Evolutionary conservation across 2,329 filamentous ascomycete genomes (phyloP), one percentile per base, ranked within the genome.

Genomic region (Aspergillus felis): DNA sequence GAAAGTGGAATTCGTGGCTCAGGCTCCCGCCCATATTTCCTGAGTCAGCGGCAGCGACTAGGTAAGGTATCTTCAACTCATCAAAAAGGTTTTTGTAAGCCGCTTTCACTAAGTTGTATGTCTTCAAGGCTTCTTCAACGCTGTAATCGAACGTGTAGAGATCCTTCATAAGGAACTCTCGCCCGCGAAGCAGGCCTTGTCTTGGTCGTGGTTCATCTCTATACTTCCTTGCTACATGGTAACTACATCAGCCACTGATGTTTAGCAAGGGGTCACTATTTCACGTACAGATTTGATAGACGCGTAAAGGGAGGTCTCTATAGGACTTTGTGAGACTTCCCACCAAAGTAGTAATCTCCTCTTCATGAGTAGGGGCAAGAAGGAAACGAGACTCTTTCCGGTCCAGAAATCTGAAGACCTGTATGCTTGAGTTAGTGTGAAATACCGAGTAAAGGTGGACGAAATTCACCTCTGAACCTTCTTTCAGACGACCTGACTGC

Each of bases 81-180:
- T 89, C 78, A 66, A 99, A 95, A 52, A 99, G 83, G 20, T 81
- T 81, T 12, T 79, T 81, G 71, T 99, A 99, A 1, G 89, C 88
- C 41, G 74, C 72, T 51, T 89, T 85, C 2, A 96, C 91, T 46
- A 86, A 77, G 6, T 84, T 75, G 65, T 99, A 99, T 0, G 93
- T 96, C 51, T 83, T 76, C n/a, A 92, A 78, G 1, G 93, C 93
- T n/a, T 84, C 78, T 27, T 83, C 76, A 0, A 80, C 71, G 3
- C 82, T 87, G 38, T 82, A 77, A 69, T 99, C 94, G 69, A 99
- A 99, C 0, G 92, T 97, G 72, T 99, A 99, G 1, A 99, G 82
- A 73, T 99, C 94, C 74, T 99, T 99, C 94, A 99, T 99, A 65
- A 91, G 77, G 67, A 99, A 99, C 69, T 99, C 94, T 60, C 92